These are phyloP conservation scores for Tetracladium setigerum DNA, from an alignment of 495 filamentous ascomycete genomes.

Conservation along the genomic window DNA sequence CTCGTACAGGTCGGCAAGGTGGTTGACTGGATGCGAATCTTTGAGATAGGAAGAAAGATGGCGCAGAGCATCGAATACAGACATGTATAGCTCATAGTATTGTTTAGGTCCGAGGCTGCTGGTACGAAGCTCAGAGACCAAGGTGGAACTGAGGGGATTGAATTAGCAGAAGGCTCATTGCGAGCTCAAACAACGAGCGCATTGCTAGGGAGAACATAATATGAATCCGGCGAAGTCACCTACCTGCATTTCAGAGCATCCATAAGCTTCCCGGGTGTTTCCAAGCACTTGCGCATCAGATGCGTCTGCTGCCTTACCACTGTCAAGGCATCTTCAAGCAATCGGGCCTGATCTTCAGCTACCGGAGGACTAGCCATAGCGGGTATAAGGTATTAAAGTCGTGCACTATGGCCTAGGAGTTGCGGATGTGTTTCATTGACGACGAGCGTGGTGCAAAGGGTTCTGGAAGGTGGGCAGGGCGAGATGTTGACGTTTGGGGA, in stretches of 20 bases:
- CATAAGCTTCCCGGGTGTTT: constrained; percentile 98
- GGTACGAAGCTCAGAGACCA: constrained; percentile 94
- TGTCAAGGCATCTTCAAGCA: constrained; percentile 93
- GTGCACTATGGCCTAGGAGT: constrained; percentile 11
- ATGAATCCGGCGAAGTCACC: constrained; percentile 17
- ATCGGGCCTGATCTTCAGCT: constrained; percentile 84
- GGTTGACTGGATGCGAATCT: constrained; percentile 95
- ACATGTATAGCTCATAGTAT: constrained; percentile 99
- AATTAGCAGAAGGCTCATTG: constrained; percentile 17
- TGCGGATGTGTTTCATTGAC: constrained; percentile 18
- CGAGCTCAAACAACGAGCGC: constrained; percentile 1
- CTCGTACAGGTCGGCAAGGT: constrained; percentile 96
- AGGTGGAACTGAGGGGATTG: constrained; percentile 62
- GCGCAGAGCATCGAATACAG: constrained; percentile 94
- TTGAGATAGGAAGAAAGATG: constrained; percentile 94
- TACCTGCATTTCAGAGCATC: constrained; percentile 99
- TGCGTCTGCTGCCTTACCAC: constrained; percentile 94
- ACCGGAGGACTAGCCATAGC: constrained; percentile 53
- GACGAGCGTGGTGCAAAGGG: constrained; percentile 6
- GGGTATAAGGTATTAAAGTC: not conserved
- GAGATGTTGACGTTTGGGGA: not conserved
- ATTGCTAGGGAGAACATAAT: not conserved
- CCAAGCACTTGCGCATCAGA: constrained; percentile 95
- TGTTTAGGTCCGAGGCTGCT: constrained; percentile 94
- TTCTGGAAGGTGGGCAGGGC: constrained; percentile 4